phyloP scores from a whole-genome alignment of 352 stramenopile species.

The Globisporangium echinulatum region DNA sequence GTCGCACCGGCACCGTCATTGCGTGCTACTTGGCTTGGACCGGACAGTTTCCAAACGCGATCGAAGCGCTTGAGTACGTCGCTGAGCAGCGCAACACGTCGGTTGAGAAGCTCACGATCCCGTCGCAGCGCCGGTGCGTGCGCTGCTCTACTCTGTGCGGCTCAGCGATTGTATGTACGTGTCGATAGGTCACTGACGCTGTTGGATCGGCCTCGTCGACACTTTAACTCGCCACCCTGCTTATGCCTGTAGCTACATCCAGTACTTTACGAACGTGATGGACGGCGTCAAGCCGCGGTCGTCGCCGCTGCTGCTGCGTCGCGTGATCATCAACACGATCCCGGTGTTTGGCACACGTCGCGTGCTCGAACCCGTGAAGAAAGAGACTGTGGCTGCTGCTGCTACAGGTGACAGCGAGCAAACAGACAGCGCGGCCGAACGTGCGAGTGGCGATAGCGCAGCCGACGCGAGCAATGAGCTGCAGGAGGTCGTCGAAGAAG shows the following conservation, averaged over 20 bases:
- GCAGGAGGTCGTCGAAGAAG: constrained; percentile 69
- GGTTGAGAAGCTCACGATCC: constrained; percentile 94
- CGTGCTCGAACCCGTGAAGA: constrained; percentile 50
- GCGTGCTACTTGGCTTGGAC: constrained; percentile 96
- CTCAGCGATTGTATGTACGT: background rate
- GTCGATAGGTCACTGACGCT: background rate
- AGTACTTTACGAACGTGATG: constrained; percentile 98
- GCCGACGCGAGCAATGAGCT: constrained; percentile 27
- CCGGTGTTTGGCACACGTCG: constrained; percentile 77
- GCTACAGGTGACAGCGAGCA: constrained; percentile 16
- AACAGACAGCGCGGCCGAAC: background rate
- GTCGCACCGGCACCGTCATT: constrained; percentile 91
- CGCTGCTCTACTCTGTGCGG: background rate
- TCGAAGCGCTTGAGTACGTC: constrained; percentile 93
- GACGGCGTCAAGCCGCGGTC: constrained; percentile 92
- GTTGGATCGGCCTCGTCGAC: background rate
- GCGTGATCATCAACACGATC: constrained; percentile 95
- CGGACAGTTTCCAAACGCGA: constrained; percentile 86
- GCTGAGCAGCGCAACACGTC: constrained; percentile 79
- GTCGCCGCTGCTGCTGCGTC: constrained; percentile 91
- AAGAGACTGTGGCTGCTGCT: constrained; percentile 16
- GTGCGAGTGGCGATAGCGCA: background rate
- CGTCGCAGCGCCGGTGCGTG: constrained; percentile 87
- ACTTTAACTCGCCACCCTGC: too few relatives aligned
- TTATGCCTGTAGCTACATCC: constrained; percentile 76